phyloP scores from a whole-genome alignment of 2,329 filamentous ascomycete genomes.

The Epichloe bromicola region DNA sequence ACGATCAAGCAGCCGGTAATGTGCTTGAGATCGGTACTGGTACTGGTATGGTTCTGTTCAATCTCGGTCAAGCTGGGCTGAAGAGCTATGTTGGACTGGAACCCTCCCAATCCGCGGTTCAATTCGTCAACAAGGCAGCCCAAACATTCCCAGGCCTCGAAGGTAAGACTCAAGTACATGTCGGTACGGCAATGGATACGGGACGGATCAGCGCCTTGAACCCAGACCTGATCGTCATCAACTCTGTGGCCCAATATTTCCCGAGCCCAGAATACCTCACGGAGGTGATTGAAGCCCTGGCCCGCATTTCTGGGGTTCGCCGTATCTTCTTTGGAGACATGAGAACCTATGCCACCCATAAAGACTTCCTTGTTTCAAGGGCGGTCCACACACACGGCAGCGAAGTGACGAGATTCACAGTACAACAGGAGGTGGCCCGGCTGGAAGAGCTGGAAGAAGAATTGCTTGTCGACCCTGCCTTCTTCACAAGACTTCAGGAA shows the following conservation, averaged over 20 bases:
- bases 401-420: no score
- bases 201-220: background rate
- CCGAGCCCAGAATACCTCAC: slow-evolving; percentile 13
- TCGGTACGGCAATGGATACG: background rate
- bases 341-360: slow-evolving; percentile 8
- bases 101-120: slow-evolving; percentile 10
- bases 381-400: no score
- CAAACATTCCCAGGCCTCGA: slow-evolving; percentile 3
- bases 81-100: slow-evolving; percentile 17
- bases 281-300: slow-evolving; percentile 5
- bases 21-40: slow-evolving; percentile 13
- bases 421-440: no score
- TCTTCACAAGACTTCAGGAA: no score
- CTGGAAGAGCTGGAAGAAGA: no score
- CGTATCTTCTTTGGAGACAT: slow-evolving; percentile 12
- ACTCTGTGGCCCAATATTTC: slow-evolving; percentile 18
- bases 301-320: background rate
- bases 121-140: slow-evolving; percentile 10
- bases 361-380: slow-evolving; percentile 5
- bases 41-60: slow-evolving; percentile 17
- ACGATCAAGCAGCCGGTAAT: slow-evolving; percentile 2
- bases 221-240: slow-evolving; percentile 13
- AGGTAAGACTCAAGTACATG: slow-evolving; percentile 2
- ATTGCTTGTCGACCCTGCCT: no score
- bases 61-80: slow-evolving; percentile 9